A percentile compares a stretch with the other conserved stretches of the same genome.
These are phyloP conservation scores for Mycena sanguinolenta DNA, from an alignment of 768 basidiomycete species.

Conservation along the genomic window DNA sequence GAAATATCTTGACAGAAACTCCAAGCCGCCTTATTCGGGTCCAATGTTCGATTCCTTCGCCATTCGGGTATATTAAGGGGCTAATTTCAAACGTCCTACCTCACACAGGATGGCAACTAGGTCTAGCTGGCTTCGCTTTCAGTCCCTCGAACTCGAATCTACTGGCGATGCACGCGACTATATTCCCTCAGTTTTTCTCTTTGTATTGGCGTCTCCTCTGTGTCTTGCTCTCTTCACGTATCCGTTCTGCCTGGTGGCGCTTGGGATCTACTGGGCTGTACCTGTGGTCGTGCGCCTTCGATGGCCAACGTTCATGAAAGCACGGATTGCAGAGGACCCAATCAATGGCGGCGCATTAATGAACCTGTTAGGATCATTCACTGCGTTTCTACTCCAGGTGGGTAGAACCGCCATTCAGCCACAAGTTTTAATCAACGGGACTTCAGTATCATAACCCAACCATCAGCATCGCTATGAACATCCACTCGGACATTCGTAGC, in stretches of 20 bases:
- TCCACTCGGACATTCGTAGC: conserved; percentile 23
- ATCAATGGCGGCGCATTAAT: conserved; percentile 26
- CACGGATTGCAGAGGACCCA: conserved; percentile 23
- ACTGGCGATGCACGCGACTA: conserved; percentile 21
- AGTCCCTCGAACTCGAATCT: too few species aligned
- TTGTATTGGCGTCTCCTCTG: conserved; percentile 7
- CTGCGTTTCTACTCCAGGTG: conserved; percentile 27
- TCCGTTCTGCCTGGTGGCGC: not conserved
- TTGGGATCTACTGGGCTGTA: conserved; percentile 11
- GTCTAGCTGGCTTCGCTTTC: too few species aligned
- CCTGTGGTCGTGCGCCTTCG: conserved; percentile 22
- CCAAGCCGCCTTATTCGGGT: too few species aligned
- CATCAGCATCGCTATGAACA: conserved; percentile 29
- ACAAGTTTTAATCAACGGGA: not conserved
- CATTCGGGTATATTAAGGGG: too few species aligned
- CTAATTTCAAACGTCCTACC: too few species aligned
- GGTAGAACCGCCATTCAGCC: not conserved
- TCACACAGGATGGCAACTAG: too few species aligned
- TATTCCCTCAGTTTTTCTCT: not conserved
- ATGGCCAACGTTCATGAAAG: conserved; percentile 30
- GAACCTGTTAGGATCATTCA: conserved; percentile 21
- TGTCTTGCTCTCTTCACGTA: conserved; percentile 9
- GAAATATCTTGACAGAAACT: too few species aligned
- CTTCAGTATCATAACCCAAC: conserved; percentile 1
- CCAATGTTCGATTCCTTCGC: too few species aligned